Evolutionary conservation across 2,329 filamentous ascomycete species (phyloP).

Genomic region (Amauroascus niger): DNA sequence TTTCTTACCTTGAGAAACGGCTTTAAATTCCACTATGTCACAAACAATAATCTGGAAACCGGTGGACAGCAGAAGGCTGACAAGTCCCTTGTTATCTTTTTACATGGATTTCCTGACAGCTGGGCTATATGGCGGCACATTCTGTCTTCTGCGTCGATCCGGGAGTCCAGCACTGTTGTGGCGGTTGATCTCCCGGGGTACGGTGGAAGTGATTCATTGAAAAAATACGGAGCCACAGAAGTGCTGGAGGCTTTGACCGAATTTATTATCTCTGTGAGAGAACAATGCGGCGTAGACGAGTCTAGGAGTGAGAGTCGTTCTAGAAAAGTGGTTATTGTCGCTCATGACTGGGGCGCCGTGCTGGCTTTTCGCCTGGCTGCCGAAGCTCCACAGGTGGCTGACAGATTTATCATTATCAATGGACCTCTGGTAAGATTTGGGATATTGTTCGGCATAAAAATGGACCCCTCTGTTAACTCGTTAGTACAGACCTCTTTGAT

Average conservation of each 20-base stretch:
- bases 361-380: conserved; percentile 47
- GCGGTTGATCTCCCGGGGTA: conserved; percentile 51
- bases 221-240: conserved; percentile 41
- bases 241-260: conserved; percentile 46
- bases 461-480: not conserved
- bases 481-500: conserved; percentile 33
- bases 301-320: conserved; percentile 21
- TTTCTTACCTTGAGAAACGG: conserved; percentile 44
- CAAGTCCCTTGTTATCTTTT: conserved; percentile 43
- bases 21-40: conserved; percentile 48
- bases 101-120: conserved; percentile 53
- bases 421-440: conserved; percentile 42
- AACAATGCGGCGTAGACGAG: conserved; percentile 36
- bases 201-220: conserved; percentile 47
- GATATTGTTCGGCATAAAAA: not conserved
- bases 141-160: conserved; percentile 34
- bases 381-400: conserved; percentile 47
- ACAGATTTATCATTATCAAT: conserved; percentile 48
- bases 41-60: conserved; percentile 28
- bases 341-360: conserved; percentile 48
- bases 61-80: conserved; percentile 11
- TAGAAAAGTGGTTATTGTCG: conserved; percentile 42
- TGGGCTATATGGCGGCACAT: conserved; percentile 46
- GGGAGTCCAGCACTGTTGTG: conserved; percentile 39
- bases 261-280: conserved; percentile 44